phyloP scores from a whole-genome alignment of 371 early-diverging fungal species.

The Mortierella polycephala region DNA sequence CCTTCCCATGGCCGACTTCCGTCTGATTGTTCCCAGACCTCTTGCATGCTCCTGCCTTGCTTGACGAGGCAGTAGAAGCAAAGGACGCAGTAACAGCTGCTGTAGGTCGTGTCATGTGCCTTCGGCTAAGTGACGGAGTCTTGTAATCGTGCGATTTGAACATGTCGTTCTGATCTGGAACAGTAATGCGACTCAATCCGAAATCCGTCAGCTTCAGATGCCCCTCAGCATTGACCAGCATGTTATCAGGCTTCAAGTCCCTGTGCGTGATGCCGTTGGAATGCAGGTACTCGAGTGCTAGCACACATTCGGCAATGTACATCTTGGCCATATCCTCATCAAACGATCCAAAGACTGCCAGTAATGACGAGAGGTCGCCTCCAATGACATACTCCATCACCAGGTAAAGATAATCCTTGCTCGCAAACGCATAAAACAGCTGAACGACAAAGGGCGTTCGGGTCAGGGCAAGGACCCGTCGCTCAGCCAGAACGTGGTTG shows the following conservation, averaged over 20 bases:
- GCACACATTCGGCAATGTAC: slow-evolving; percentile 90
- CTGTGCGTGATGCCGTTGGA: slow-evolving; percentile 78
- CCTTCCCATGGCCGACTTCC: background rate
- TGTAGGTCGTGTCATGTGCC: slow-evolving; percentile 21
- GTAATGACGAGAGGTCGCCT: slow-evolving; percentile 92
- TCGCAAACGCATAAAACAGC: slow-evolving; percentile 92
- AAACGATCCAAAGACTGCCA: slow-evolving; percentile 80
- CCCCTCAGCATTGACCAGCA: slow-evolving; percentile 82
- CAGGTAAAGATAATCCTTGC: slow-evolving; percentile 88
- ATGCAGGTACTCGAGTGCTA: slow-evolving; percentile 93
- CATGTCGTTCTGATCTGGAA: slow-evolving; percentile 56
- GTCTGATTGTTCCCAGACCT: too few species aligned
- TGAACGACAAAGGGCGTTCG: slow-evolving; percentile 94
- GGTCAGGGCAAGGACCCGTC: slow-evolving; percentile 84
- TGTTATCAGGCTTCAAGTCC: slow-evolving; percentile 90
- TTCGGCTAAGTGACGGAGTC: slow-evolving; percentile 19
- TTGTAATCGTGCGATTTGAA: slow-evolving; percentile 43
- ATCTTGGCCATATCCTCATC: slow-evolving; percentile 88
- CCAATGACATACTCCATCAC: slow-evolving; percentile 98
- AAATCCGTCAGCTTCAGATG: slow-evolving; percentile 95
- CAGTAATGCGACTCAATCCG: slow-evolving; percentile 83
- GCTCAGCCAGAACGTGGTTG: slow-evolving; percentile 91
- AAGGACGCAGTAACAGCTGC: too few species aligned
- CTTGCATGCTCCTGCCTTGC: too few species aligned
- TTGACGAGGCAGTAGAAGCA: too few species aligned